phyloP scores from a whole-genome alignment of 177 flowering plant species.

The Vitis hybrid region DNA sequence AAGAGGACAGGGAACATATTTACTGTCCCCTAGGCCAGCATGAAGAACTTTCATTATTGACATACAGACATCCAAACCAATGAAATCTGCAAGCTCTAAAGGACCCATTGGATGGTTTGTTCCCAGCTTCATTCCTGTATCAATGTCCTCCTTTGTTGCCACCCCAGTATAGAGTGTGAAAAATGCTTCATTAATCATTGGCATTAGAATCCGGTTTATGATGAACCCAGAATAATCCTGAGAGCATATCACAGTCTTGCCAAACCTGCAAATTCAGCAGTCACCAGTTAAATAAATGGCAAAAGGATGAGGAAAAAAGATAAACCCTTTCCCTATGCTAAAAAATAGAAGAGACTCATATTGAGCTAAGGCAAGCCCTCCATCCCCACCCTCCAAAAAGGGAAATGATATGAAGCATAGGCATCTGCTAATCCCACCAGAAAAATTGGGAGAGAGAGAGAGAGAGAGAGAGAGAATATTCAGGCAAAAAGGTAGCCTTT shows the following conservation, averaged over 20 bases:
- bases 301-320: not conserved
- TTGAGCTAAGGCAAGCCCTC: no score
- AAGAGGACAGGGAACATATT: constrained; percentile 91
- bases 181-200: constrained; percentile 98
- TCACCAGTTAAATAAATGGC: not conserved
- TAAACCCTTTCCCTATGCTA: not conserved
- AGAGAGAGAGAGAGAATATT: no score
- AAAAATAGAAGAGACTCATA: no score
- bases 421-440: no score
- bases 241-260: constrained; percentile 83
- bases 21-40: constrained; percentile 73
- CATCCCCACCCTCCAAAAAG: no score
- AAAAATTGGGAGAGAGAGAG: no score
- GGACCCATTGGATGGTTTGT: constrained; percentile 99
- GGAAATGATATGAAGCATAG: no score
- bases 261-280: constrained; percentile 60
- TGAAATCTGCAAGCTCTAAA: constrained; percentile 91
- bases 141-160: constrained; percentile 94
- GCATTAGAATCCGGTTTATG: constrained; percentile 90
- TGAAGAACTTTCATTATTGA: constrained; percentile 92
- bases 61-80: constrained; percentile 88
- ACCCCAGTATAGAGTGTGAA: constrained; percentile 81
- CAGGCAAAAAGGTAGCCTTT: no score
- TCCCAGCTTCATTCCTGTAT: constrained; percentile 94
- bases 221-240: constrained; percentile 92